Conservation (phyloP, 768 basidiomycete species). For the Lactarius tabidus region DNA sequence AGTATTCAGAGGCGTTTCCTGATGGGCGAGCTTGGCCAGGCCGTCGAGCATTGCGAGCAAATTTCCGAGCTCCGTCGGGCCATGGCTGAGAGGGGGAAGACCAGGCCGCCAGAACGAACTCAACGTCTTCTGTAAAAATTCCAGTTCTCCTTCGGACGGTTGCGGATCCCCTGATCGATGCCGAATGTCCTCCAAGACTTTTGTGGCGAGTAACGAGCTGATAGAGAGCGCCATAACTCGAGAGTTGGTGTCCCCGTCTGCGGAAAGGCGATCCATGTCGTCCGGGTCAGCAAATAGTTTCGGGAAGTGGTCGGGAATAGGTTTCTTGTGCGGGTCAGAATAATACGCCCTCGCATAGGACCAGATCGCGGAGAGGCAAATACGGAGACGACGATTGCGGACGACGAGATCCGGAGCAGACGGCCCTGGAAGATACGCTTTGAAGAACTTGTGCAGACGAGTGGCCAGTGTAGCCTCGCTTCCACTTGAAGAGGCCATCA, state of each 20-base stretch:
- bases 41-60: not conserved
- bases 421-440: conserved; percentile 1
- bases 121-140: not conserved
- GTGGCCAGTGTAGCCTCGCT: not conserved
- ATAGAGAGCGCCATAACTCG: not conserved
- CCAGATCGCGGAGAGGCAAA: conserved; percentile 5
- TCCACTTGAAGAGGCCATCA: not conserved
- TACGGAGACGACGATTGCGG: not conserved
- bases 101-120: not conserved
- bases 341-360: not conserved
- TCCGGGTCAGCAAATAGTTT: not conserved
- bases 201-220: not conserved
- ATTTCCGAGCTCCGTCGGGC: not conserved
- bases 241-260: not conserved
- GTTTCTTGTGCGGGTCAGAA: not conserved
- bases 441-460: not conserved
- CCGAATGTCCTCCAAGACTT: not conserved
- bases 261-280: conserved; percentile 3
- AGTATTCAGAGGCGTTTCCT: not conserved
- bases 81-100: not conserved
- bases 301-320: conserved; percentile 3
- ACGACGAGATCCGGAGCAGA: not conserved
- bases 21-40: not conserved
- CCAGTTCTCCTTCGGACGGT: not conserved
- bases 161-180: not conserved